A percentile compares a stretch with the other conserved stretches of the same genome.
phyloP scores from a whole-genome alignment of 257 asterid species.

The Solanum corneliomulleri region DNA sequence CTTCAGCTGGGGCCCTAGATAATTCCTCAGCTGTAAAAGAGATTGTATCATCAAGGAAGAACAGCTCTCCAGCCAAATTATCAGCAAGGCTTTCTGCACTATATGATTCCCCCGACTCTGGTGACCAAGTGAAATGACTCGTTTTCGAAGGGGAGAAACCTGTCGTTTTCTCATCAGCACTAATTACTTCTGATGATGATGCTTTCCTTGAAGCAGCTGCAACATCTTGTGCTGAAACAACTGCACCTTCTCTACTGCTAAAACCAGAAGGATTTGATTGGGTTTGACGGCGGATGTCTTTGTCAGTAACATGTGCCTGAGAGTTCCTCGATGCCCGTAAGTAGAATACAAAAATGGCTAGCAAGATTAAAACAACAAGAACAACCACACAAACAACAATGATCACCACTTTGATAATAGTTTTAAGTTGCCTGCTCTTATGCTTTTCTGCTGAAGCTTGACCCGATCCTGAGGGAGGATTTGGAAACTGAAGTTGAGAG shows the following conservation, averaged over 20 bases:
- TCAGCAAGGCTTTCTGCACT: constrained; percentile 67
- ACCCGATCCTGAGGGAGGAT: constrained; percentile 54
- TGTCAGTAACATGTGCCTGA: constrained; percentile 30
- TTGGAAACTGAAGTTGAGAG: constrained; percentile 61
- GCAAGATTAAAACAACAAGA: constrained; percentile 35
- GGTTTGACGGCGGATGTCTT: constrained; percentile 32
- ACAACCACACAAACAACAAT: constrained; percentile 52
- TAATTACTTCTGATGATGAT: constrained; percentile 53
- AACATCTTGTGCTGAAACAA: constrained; percentile 63
- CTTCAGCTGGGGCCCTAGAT: constrained; percentile 96
- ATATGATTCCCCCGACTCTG: constrained; percentile 79
- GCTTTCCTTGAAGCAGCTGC: constrained; percentile 51
- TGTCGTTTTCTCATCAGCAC: constrained; percentile 62
- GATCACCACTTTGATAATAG: constrained; percentile 43
- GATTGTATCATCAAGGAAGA: constrained; percentile 81
- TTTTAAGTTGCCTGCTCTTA: constrained; percentile 25
- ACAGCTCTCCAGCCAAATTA: constrained; percentile 76
- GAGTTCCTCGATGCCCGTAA: constrained; percentile 35
- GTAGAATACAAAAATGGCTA: constrained; percentile 35
- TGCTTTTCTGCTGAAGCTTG: constrained; percentile 18
- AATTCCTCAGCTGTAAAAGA: constrained; percentile 81
- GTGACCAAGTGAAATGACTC: constrained; percentile 89
- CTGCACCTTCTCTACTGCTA: constrained; percentile 35
- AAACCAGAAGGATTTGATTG: constrained; percentile 43
- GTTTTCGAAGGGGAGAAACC: constrained; percentile 86